Evolutionary conservation across 73 alveolate genomes (phyloP).

Genomic region (Tetrahymena malaccensis): DNA sequence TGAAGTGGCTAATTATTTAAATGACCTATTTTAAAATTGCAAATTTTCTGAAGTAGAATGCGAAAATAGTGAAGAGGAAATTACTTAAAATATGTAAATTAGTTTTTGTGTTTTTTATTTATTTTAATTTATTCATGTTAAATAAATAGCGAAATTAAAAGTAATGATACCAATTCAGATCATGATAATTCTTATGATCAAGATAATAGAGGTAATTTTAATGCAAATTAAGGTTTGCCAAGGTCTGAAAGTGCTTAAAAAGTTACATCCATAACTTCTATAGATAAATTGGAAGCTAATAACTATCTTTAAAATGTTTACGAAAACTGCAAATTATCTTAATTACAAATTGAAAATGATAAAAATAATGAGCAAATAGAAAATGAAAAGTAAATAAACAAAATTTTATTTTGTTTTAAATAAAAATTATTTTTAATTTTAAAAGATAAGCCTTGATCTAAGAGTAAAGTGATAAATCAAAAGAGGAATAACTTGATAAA

Average conservation of each 20-base stretch:
- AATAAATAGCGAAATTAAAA: too few relatives aligned
- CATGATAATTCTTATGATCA: neutral
- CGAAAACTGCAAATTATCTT: neutral
- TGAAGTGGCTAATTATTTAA: neutral
- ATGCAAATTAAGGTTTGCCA: neutral
- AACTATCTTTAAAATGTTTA: neutral
- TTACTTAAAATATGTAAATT: neutral
- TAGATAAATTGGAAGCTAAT: neutral
- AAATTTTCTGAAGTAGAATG: neutral
- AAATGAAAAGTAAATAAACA: neutral
- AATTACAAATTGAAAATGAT: neutral
- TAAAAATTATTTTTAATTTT: neutral
- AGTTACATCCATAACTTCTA: neutral
- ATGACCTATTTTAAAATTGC: neutral
- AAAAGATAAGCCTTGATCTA: neutral
- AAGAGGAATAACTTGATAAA: neutral
- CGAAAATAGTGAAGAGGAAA: neutral
- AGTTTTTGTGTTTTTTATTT: too few relatives aligned
- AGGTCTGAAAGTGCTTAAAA: neutral
- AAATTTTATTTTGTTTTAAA: neutral
- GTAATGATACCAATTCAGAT: too few relatives aligned
- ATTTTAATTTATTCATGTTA: too few relatives aligned
- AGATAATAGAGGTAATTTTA: neutral
- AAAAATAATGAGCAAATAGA: neutral
- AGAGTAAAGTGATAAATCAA: neutral